Evolutionary conservation across 805 yeast genomes (phyloP).

Genomic region (Myxozyma udenii): DNA sequence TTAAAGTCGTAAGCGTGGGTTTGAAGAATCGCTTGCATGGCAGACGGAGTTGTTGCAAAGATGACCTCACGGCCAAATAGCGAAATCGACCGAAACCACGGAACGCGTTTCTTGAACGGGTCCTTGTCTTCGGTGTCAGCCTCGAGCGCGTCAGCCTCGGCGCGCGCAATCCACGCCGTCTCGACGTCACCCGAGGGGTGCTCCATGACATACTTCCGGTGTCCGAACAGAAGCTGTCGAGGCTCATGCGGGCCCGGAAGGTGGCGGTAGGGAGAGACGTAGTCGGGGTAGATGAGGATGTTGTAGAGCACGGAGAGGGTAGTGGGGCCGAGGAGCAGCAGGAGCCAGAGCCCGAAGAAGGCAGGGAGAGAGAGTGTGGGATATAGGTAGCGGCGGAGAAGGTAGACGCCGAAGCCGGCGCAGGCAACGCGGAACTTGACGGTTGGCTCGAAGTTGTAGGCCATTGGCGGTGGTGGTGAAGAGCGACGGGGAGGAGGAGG

Average conservation of each 20-base stretch:
- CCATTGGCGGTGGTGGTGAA: not conserved
- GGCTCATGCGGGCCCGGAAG: constrained; percentile 12
- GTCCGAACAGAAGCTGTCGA: constrained; percentile 23
- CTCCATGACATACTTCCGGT: not conserved
- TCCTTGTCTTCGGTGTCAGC: not conserved
- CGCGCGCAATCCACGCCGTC: constrained; percentile 15
- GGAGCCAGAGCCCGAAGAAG: constrained; percentile 7
- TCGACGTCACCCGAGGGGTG: constrained; percentile 9
- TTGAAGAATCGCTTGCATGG: constrained; percentile 17
- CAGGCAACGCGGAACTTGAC: constrained; percentile 8
- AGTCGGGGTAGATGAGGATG: constrained; percentile 6
- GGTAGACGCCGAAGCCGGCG: constrained; percentile 18
- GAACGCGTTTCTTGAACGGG: not conserved
- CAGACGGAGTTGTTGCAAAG: constrained; percentile 5
- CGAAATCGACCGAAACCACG: constrained; percentile 15
- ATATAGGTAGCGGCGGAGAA: constrained; percentile 3
- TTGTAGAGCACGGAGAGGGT: constrained; percentile 1
- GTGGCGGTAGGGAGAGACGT: constrained; percentile 16
- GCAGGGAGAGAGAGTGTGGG: constrained; percentile 5
- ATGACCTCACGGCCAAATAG: constrained; percentile 14
- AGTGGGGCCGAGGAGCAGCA: constrained; percentile 1
- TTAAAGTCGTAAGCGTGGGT: constrained; percentile 20
- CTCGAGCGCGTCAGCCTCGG: not conserved
- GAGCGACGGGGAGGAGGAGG: too few relatives aligned
- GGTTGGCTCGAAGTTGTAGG: constrained; percentile 11